Evolutionary conservation across 129 eudicot species (phyloP).

Genomic region (Apium graveolens): DNA sequence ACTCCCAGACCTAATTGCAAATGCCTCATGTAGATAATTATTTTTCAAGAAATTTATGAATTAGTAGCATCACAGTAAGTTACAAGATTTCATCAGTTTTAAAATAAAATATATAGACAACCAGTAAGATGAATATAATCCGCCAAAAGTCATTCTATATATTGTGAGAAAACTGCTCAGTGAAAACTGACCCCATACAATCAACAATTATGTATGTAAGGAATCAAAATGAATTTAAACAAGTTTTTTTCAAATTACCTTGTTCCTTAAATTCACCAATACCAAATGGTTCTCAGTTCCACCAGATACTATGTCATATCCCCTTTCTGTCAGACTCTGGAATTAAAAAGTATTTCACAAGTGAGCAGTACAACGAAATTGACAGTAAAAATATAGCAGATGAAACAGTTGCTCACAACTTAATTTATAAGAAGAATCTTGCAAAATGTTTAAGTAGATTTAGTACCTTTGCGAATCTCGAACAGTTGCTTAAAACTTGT

Average conservation of each 20-base stretch:
- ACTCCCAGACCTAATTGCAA: not conserved
- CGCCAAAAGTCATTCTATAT: not conserved
- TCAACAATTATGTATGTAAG: not conserved
- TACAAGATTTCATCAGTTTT: not conserved
- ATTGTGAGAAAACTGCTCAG: not conserved
- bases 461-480: slow-evolving; percentile 86
- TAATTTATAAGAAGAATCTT: slow-evolving; percentile 34
- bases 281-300: slow-evolving; percentile 98
- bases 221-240: too few species aligned
- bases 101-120: not conserved
- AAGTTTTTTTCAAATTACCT: slow-evolving; percentile 38
- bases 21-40: not conserved
- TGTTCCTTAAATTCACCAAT: slow-evolving; percentile 74
- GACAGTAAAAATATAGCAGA: slow-evolving; percentile 66
- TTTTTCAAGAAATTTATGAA: not conserved
- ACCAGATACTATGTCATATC: slow-evolving; percentile 97
- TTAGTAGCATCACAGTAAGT: not conserved
- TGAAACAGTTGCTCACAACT: not conserved
- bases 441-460: slow-evolving; percentile 23
- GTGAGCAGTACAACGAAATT: slow-evolving; percentile 40
- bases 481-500: slow-evolving; percentile 84
- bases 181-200: not conserved
- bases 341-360: slow-evolving; percentile 6
- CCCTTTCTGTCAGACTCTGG: slow-evolving; percentile 65
- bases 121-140: not conserved